Evolutionary conservation across 805 yeast species (phyloP).

Genomic region (Candida awuae): DNA sequence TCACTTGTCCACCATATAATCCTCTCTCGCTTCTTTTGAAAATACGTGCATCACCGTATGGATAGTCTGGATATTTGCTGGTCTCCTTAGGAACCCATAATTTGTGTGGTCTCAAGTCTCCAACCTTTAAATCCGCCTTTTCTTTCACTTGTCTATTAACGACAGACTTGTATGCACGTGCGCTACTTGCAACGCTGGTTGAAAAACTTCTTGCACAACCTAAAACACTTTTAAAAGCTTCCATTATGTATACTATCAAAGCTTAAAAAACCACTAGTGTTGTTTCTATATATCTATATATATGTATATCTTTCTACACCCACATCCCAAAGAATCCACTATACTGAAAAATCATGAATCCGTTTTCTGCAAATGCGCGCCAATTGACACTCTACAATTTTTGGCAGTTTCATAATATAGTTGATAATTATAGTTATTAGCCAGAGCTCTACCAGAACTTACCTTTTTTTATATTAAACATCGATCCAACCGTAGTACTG

Average conservation of each 20-base stretch:
- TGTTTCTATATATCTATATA: too few species aligned
- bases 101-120: conserved; percentile 42
- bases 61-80: conserved; percentile 52
- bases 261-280: background rate
- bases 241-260: background rate
- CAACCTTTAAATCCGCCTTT: conserved; percentile 39
- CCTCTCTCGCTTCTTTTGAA: conserved; percentile 86
- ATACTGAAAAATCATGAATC: too few species aligned
- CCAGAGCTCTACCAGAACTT: too few species aligned
- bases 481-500: conserved; percentile 11
- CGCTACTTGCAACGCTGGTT: conserved; percentile 13
- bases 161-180: conserved; percentile 32
- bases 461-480: conserved; percentile 11
- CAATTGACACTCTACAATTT: too few species aligned
- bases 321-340: too few species aligned
- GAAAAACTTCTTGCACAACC: conserved; percentile 17
- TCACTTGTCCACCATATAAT: conserved; percentile 80
- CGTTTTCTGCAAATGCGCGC: too few species aligned
- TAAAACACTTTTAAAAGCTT: background rate
- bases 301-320: too few species aligned
- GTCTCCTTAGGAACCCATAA: conserved; percentile 36
- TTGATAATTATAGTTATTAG: too few species aligned
- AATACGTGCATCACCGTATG: conserved; percentile 68
- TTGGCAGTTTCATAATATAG: too few species aligned
- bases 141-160: conserved; percentile 40